Percentiles rank a stretch among this genome's conserved stretches.
phyloP scores from a whole-genome alignment of 108 stramenopile genomes.

The Nitzschia sp. region DNA sequence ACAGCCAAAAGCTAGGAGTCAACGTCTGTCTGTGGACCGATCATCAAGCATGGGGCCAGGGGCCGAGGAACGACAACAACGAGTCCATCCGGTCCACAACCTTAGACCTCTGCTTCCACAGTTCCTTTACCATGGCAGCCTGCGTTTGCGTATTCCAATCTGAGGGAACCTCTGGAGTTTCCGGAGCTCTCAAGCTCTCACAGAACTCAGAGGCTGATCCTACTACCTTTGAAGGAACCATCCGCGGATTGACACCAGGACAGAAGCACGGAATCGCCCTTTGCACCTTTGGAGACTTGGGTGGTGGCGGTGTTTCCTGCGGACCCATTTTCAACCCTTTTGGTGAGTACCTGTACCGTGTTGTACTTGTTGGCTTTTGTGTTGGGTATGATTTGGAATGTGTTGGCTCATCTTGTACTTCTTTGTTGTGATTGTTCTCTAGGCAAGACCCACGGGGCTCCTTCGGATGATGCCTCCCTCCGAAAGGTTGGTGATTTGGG shows the following conservation, averaged over 20 bases:
- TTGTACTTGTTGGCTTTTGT: no score
- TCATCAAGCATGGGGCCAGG: no score
- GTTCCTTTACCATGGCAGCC: slow-evolving; percentile 35
- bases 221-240: slow-evolving; percentile 58
- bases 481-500: slow-evolving; percentile 92
- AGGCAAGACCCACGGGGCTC: slow-evolving; percentile 84
- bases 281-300: slow-evolving; percentile 82
- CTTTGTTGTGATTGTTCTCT: background rate
- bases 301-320: slow-evolving; percentile 61
- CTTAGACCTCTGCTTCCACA: background rate
- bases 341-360: slow-evolving; percentile 44
- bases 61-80: no score
- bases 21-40: no score
- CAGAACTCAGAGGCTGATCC: slow-evolving; percentile 76
- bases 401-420: background rate
- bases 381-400: background rate
- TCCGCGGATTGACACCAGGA: slow-evolving; percentile 82
- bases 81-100: no score
- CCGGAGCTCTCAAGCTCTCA: slow-evolving; percentile 51
- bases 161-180: slow-evolving; percentile 39
- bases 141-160: slow-evolving; percentile 42
- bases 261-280: slow-evolving; percentile 85
- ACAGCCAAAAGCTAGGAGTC: no score
- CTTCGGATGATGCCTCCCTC: slow-evolving; percentile 68
- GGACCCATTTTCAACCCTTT: slow-evolving; percentile 94